Evolutionary conservation across 495 filamentous ascomycete species (phyloP).

Genomic region (Aspergillus diversus): DNA sequence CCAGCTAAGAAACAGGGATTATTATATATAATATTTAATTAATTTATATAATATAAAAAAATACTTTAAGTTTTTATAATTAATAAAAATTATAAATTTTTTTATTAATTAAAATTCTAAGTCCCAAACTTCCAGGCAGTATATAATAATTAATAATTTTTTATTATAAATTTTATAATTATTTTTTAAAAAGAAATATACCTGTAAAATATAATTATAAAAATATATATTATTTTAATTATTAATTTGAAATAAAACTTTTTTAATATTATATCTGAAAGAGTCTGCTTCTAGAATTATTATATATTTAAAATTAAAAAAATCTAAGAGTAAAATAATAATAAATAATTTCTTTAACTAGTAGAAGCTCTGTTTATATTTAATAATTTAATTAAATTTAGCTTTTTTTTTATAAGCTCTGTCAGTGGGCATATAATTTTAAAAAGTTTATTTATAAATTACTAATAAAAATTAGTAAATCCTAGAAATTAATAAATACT

Average conservation of each 20-base stretch:
- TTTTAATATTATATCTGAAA: slow-evolving; percentile 13
- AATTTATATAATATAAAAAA: slow-evolving; percentile 3
- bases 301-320: no score
- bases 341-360: no score
- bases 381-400: not conserved
- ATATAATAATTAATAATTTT: slow-evolving; percentile 14
- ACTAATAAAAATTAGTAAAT: no score
- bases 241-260: slow-evolving; percentile 4
- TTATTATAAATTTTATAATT: slow-evolving; percentile 5
- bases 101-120: not conserved
- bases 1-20: not conserved
- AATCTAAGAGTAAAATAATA: no score
- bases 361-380: not conserved
- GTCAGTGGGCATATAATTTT: no score
- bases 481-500: no score
- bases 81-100: slow-evolving; percentile 13
- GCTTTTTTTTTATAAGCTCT: no score
- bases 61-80: slow-evolving; percentile 11
- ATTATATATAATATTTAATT: not conserved
- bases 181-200: no score
- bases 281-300: slow-evolving; percentile 1
- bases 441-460: no score
- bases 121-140: slow-evolving; percentile 3
- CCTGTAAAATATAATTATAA: no score
- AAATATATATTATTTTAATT: no score